Evolutionary conservation across 345 rosid species (phyloP).

Genomic region (Eucalyptus cladocalyx): DNA sequence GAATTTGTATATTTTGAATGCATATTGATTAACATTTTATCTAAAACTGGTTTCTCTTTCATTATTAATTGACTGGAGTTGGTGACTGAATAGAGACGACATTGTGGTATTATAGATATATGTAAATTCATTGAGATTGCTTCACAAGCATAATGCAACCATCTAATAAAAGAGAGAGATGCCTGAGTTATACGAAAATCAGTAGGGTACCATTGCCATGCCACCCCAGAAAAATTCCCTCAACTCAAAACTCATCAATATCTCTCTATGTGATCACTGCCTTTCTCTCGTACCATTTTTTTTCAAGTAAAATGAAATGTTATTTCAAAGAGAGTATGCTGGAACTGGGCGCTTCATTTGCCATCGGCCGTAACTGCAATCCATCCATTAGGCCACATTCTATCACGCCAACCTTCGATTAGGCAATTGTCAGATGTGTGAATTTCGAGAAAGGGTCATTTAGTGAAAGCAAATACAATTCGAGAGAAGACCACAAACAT

Average conservation of each 20-base stretch:
- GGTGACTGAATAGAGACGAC: background rate
- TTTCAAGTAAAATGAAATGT: background rate
- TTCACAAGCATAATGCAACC: background rate
- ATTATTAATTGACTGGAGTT: background rate
- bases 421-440: background rate
- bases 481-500: background rate
- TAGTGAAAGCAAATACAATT: background rate
- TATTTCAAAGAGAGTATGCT: constrained; percentile 82
- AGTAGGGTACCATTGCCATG: background rate
- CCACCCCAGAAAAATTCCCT: background rate
- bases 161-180: background rate
- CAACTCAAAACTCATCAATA: background rate
- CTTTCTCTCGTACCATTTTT: background rate
- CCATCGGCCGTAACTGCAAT: constrained; percentile 94
- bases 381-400: constrained; percentile 98
- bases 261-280: background rate
- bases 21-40: no score
- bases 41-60: no score
- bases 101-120: background rate
- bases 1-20: no score
- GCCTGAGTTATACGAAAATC: background rate
- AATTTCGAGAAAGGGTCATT: background rate
- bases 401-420: constrained; percentile 72
- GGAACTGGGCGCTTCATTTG: constrained; percentile 93
- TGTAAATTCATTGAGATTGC: background rate